These are phyloP conservation scores for Chrysoporthe deuterocubensis DNA, from an alignment of 2,329 filamentous ascomycete genomes.

Conservation along the genomic window DNA sequence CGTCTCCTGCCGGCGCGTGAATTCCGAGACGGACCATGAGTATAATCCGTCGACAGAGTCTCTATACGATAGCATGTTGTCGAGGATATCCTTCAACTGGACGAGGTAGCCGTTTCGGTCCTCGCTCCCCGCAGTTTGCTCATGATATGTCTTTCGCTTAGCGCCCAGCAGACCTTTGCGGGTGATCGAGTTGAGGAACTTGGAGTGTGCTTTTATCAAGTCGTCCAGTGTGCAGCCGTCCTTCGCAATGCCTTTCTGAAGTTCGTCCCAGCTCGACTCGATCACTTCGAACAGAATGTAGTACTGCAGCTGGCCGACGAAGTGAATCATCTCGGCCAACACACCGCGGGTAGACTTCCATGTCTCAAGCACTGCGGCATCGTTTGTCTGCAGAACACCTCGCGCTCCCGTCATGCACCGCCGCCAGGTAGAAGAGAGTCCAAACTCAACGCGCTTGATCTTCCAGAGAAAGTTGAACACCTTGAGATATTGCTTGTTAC, in stretches of 20 bases:
- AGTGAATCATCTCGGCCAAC: conserved; percentile 98
- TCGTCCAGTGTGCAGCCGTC: conserved; percentile 93
- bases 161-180: conserved; percentile 92
- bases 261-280: conserved; percentile 90
- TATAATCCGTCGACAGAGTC: conserved; percentile 94
- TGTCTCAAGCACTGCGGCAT: conserved; percentile 69
- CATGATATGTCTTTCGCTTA: conserved; percentile 49
- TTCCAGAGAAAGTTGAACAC: conserved; percentile 99
- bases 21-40: conserved; percentile 92
- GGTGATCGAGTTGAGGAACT: conserved; percentile 91
- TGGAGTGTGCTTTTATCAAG: conserved; percentile 87
- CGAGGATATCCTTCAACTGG: conserved; percentile 90
- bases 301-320: conserved; percentile 95
- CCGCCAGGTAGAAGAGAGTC: conserved; percentile 86
- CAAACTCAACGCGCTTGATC: conserved; percentile 96
- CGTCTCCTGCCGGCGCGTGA: conserved; percentile 85
- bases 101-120: conserved; percentile 80
- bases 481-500: conserved; percentile 94
- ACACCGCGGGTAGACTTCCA: conserved; percentile 91
- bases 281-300: conserved; percentile 99
- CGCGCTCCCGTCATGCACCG: conserved; percentile 94
- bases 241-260: conserved; percentile 80
- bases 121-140: conserved; percentile 53
- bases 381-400: conserved; percentile 81
- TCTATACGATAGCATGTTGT: conserved; percentile 91